These are phyloP conservation scores for Dendryphion nanum DNA, from an alignment of 2,329 filamentous ascomycete genomes.

Conservation along the genomic window DNA sequence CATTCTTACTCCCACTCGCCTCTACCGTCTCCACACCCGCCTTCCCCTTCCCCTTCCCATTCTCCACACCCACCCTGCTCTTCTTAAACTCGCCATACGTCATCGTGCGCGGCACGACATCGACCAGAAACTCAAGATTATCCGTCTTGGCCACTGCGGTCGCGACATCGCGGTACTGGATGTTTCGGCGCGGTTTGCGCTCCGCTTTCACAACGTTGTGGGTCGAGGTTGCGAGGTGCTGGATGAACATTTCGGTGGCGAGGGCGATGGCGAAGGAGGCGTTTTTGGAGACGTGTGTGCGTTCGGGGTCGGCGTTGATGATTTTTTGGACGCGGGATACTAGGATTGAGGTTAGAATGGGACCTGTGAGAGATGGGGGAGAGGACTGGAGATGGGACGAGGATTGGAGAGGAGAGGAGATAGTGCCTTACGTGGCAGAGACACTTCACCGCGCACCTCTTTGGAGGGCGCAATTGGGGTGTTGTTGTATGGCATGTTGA, in stretches of 20 bases:
- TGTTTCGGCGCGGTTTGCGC: slow-evolving; percentile 85
- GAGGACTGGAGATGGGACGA: neutral
- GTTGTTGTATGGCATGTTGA: slow-evolving; percentile 84
- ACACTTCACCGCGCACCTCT: slow-evolving; percentile 80
- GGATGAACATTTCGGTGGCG: slow-evolving; percentile 94
- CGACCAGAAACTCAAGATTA: slow-evolving; percentile 90
- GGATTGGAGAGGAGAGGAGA: neutral
- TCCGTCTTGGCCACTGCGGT: slow-evolving; percentile 84
- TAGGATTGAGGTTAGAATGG: slow-evolving; percentile 39
- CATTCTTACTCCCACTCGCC: neutral
- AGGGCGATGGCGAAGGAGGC: slow-evolving; percentile 91
- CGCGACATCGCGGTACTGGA: slow-evolving; percentile 94
- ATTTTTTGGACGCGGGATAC: slow-evolving; percentile 97
- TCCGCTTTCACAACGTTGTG: slow-evolving; percentile 89
- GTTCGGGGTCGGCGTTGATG: slow-evolving; percentile 74
- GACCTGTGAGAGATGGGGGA: neutral
- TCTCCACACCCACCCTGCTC: slow-evolving; percentile 49
- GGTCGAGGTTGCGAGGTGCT: slow-evolving; percentile 81
- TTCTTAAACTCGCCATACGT: slow-evolving; percentile 78
- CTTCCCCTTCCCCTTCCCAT: slow-evolving; percentile 8
- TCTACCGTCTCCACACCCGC: neutral
- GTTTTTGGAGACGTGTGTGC: slow-evolving; percentile 83
- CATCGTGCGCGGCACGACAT: slow-evolving; percentile 84
- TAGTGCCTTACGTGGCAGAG: slow-evolving; percentile 71
- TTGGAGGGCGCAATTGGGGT: slow-evolving; percentile 75